Base-by-base conservation (phyloP, 345 rosid species). In the Dipteronia sinensis region DNA sequence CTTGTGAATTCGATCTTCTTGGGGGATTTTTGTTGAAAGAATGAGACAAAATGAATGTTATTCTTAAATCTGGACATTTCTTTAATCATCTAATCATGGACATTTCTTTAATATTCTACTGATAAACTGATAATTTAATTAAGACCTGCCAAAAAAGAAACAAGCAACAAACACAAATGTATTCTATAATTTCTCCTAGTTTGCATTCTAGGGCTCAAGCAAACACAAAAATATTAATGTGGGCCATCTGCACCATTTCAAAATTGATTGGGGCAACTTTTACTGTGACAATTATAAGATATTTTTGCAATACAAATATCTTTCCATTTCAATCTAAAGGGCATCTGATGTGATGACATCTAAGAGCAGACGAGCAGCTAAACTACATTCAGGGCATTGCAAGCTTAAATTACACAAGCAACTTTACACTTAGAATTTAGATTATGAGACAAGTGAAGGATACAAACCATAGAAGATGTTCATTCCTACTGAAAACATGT, bases 391-490 rank as follows among this genome's bases (percentile, higher is more conserved):
- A 71, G 25, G 25, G 34, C 23, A 13, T 8, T 16, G 62, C 6
- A 22, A 42, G 55, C 76, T 23, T n/a, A 46, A 63, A 64, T 12
- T 17, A 27, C 25, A 16, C 59, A 62, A 64, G 63, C 62, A 64
- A 27, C 34, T 47, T 46, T 74, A 64, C 70, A 29, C n/a, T 47
- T 19, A 29, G 47, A 64, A 65, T 64, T 55, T 11, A 42, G 70
- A 74, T 47, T 47, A 47, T 25, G 69, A 56, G 56, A 73, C 23
- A 65, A 53, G 34, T 12, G 22, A 12, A 3, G 19, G 27, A 67
- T 31, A 75, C 61, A 76, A 71, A 84, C 69, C 83, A 78, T 73
- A 65, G 72, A 81, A 65, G 34, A 10, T 11, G 76, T 71, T 61
- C 77, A 65, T 34, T 65, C 68, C 77, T 80, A 74, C 69, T n/a